phyloP scores from a whole-genome alignment of 2,329 filamentous ascomycete genomes.

The Claviceps spartinae region DNA sequence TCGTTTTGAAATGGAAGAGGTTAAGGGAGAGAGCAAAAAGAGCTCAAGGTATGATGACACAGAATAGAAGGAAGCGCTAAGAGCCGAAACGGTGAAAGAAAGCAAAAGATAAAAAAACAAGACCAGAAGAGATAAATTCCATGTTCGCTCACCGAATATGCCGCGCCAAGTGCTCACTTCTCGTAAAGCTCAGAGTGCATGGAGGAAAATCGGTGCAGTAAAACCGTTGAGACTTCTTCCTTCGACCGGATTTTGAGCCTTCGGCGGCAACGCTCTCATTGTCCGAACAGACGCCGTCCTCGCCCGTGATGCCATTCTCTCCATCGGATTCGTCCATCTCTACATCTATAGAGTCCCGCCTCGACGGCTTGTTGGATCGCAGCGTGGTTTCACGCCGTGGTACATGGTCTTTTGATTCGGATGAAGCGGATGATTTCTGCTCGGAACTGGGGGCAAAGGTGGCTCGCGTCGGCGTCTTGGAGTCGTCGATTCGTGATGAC shows the following conservation, averaged over 20 bases:
- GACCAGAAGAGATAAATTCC: neutral
- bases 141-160: constrained; percentile 60
- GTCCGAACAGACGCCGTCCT: constrained; percentile 46
- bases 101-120: neutral
- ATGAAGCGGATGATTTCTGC: constrained; percentile 37
- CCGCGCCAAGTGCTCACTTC: constrained; percentile 86
- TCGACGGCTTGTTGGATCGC: constrained; percentile 43
- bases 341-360: constrained; percentile 49
- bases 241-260: constrained; percentile 62
- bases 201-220: constrained; percentile 93
- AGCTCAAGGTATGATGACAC: neutral
- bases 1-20: neutral
- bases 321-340: constrained; percentile 67
- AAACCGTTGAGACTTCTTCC: constrained; percentile 93
- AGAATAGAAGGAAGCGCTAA: neutral
- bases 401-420: constrained; percentile 27
- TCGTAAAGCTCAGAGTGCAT: constrained; percentile 86
- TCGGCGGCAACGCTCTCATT: constrained; percentile 51
- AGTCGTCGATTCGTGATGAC: constrained; percentile 26
- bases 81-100: neutral
- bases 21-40: neutral
- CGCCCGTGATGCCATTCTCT: constrained; percentile 32
- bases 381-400: constrained; percentile 39
- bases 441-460: constrained; percentile 32
- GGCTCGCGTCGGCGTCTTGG: constrained; percentile 49